Evolutionary conservation across 2,329 filamentous ascomycete species (phyloP), one percentile per base, ranked within the genome.

Genomic region (Cercospora zeae-maydis): DNA sequence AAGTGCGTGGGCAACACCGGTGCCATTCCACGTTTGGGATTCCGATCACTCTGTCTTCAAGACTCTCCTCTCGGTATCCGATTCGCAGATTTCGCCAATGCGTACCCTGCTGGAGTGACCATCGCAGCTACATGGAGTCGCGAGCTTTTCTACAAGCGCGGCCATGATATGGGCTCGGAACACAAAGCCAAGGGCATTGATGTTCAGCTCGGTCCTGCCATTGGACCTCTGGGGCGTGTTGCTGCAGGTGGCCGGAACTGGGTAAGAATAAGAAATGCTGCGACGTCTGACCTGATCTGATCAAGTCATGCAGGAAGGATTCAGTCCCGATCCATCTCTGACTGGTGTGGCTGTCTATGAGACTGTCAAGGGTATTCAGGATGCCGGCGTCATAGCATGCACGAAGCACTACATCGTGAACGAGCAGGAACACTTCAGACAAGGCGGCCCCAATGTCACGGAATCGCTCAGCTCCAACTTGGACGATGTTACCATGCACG

Each of bases 111-210:
- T 0, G 92, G 90, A 53, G 82, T 92, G 69, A 92, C 90, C 5
- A 84, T 90, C 31, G 93, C 89, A 13, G 90, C 91, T n/a, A 91
- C 92, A 0, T 96, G 89, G 83, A 89, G 93, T 75, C 85, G 88
- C 62, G 76, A 79, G 11, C 82, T 96, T 31, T 88, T 92, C 73
- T 86, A 86, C 70, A 78, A 82, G 57, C 84, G 91, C 55, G 91
- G 87, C 33, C 78, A 83, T 57, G 88, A 87, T 53, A 92, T 96
- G 88, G 92, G 88, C 2, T 79, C 82, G 62, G 91, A 96, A 74
- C 86, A 89, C 70, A 86, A 84, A 63, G 87, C 78, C 66, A 96
- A 95, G 78, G 91, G 88, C 65, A 83, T 89, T 59, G 90, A 89
- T 73, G 85, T 90, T 57, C 84, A 89, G 71, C 81, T 96, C 49